A percentile compares a stretch with the other conserved stretches of the same genome.
These are phyloP conservation scores for Postia placenta DNA, from an alignment of 768 basidiomycete species.

Conservation along the genomic window DNA sequence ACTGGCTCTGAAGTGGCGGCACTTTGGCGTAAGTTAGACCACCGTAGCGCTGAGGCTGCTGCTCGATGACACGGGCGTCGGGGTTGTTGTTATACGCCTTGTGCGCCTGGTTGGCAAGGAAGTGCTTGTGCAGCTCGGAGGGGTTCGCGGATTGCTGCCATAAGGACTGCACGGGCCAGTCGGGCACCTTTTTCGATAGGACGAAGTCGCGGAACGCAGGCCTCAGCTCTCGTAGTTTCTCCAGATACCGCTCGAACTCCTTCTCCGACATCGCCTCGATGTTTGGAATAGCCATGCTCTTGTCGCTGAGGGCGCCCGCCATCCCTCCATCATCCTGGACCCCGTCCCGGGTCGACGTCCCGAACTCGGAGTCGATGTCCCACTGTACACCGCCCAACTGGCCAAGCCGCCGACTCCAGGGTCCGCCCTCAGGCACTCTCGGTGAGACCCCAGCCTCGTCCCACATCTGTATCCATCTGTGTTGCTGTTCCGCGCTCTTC, in stretches of 20 bases:
- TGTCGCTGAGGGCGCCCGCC: constrained; percentile 7
- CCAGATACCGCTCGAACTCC: constrained; percentile 55
- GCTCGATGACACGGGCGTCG: constrained; percentile 42
- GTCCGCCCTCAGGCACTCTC: constrained; percentile 15
- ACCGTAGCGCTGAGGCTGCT: constrained; percentile 56
- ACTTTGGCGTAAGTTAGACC: constrained; percentile 57
- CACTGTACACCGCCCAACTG: constrained; percentile 22
- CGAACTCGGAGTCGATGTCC: constrained; percentile 39
- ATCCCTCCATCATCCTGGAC: constrained; percentile 2
- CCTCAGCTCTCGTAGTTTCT: constrained; percentile 50
- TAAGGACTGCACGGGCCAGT: constrained; percentile 5
- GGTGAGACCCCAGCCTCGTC: constrained; percentile 53
- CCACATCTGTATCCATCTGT: constrained; percentile 60
- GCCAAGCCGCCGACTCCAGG: constrained; percentile 39
- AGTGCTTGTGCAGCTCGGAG: constrained; percentile 21
- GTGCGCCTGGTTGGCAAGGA: constrained; percentile 32
- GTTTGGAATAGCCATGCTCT: constrained; percentile 32
- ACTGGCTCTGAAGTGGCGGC: constrained; percentile 45
- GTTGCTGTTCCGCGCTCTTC: constrained; percentile 59
- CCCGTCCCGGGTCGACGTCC: constrained; percentile 1
- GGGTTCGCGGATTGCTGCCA: constrained; percentile 5
- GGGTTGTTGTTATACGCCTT: constrained; percentile 17
- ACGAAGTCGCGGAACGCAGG: constrained; percentile 49
- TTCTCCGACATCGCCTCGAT: constrained; percentile 52
- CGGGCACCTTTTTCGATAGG: constrained; percentile 14